Evolutionary conservation across 257 asterid species (phyloP), one percentile per base, ranked within the genome.

Genomic region (Lycium ferocissimum): DNA sequence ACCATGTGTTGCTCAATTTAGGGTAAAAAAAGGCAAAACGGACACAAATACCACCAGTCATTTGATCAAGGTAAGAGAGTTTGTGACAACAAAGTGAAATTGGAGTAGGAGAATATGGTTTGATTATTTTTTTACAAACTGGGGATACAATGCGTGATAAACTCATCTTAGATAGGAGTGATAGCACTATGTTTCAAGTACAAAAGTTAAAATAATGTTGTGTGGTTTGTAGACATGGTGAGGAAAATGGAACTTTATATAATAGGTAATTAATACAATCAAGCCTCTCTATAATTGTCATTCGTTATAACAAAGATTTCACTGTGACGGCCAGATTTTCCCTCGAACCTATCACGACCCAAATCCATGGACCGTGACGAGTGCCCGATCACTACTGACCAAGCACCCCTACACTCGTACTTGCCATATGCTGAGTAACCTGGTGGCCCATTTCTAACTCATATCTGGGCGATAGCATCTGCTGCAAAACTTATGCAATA

Each of bases 121-220:
- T 72, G 58, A 72, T 72, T 72, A 72, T 72, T n/a, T 43, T 71
- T 71, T 45, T 72, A n/a, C 38, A 9, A 10, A n/a, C 80, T 72
- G 80, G n/a, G 33, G 80, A 18, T 43, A 45, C 80, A 72, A 72
- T 17, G 3, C 15, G n/a, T 72, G 80, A 45, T 45, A 20, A 4
- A 45, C 10, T 43, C 80, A 72, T 72, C 14, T 72, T 72, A 5
- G 38, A 66, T 33, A 11, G 37, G 12, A 26, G 37, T 63, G n/a
- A 71, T 45, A 43, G 0, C 10, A 40, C 40, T 71, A 2, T 40
- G 15, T 71, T 18, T 71, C 14, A 40, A 69, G 20, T 17, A 72
- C 0, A 4, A 43, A 43, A 37, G 15, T 66, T 26, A 26, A 26
- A 26, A 26, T 26, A 26, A 33, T 70, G 14, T 3, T 4, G 10